These are phyloP conservation scores for Aspergillus bombycis DNA, from an alignment of 2,329 filamentous ascomycete species.

Conservation along the genomic window DNA sequence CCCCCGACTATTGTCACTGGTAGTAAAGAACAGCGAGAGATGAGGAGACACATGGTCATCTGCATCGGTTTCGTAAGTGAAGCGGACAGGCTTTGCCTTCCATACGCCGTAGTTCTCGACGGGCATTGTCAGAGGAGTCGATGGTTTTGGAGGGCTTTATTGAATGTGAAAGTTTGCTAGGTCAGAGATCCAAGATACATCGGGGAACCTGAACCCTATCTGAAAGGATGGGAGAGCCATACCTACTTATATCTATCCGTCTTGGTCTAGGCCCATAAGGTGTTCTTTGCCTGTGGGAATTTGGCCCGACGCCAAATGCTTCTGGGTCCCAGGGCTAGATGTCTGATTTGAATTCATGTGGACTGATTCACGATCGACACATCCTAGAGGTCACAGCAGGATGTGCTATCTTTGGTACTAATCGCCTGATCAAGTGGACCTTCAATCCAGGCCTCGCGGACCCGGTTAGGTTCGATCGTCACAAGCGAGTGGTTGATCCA, in stretches of 20 bases:
- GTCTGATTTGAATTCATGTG: not conserved
- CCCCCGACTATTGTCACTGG: slow-evolving; percentile 2
- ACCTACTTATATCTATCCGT: not conserved
- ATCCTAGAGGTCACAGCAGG: not conserved
- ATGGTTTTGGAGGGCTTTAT: not conserved
- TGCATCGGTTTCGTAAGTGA: slow-evolving; percentile 12
- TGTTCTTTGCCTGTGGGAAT: not conserved
- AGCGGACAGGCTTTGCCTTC: slow-evolving; percentile 18
- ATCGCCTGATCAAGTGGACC: not conserved
- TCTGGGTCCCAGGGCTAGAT: no score
- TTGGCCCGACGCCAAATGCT: not conserved
- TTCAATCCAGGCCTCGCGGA: not conserved
- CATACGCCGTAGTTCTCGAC: slow-evolving; percentile 23
- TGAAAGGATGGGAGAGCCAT: no score
- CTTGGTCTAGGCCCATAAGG: not conserved
- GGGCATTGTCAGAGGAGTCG: slow-evolving; percentile 14
- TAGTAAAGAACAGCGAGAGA: slow-evolving; percentile 18
- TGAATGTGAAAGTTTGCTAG: not conserved
- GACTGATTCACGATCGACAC: not conserved
- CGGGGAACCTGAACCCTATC: not conserved
- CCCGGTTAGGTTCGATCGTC: not conserved
- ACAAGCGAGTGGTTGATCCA: not conserved
- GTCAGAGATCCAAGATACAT: not conserved
- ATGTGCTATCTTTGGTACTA: not conserved
- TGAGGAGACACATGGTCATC: slow-evolving; percentile 16